Evolutionary conservation across 495 filamentous ascomycete genomes (phyloP), one percentile per base, ranked within the genome.

Genomic region (Penicillium daleae): DNA sequence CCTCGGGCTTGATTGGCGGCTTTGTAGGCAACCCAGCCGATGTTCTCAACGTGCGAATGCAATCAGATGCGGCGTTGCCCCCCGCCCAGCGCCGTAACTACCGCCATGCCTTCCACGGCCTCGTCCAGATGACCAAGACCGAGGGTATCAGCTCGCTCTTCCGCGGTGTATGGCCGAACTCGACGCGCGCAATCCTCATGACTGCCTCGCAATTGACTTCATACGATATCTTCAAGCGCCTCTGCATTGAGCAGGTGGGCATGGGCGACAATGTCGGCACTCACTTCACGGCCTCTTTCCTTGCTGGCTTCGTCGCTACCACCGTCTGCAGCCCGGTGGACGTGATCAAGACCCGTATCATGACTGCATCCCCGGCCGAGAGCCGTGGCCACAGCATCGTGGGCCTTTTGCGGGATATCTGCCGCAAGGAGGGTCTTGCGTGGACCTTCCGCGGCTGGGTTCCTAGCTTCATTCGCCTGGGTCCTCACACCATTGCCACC

Each of bases 371-470:
- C 31, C 70, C 69, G n/a, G 66, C 73, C 2, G 77, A 80, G 67
- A 77, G 70, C 61, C 81, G 78, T 57, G 86, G 82, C 37, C 83
- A 87, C 54, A 83, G 84, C 39, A 79, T 94, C 19, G 63, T 80
- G 7, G 72, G 78, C 52, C 66, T 93, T 21, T 69, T 96, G 65
- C 71, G 76, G 6, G 88, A 92, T 40, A 90, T 93, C 31, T 88
- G 87, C 63, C 85, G 82, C 64, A 83, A 86, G 56, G 93, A 99
- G 73, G 94, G 94, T 29, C 73, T 91, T 49, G 74, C 80, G 1
- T 99, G 95, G 95, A 91, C 93, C 85, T 98, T 97, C 76, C 89
- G 89, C 70, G 95, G 95, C n/a, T 99, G 95, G 95, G 89, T 97
- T 48, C 95, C 95, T 10, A 95, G 92, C 69, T 99, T 99, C 73